These are phyloP conservation scores for Colletotrichum zoysiae DNA, from an alignment of 2,329 filamentous ascomycete species.

Conservation along the genomic window DNA sequence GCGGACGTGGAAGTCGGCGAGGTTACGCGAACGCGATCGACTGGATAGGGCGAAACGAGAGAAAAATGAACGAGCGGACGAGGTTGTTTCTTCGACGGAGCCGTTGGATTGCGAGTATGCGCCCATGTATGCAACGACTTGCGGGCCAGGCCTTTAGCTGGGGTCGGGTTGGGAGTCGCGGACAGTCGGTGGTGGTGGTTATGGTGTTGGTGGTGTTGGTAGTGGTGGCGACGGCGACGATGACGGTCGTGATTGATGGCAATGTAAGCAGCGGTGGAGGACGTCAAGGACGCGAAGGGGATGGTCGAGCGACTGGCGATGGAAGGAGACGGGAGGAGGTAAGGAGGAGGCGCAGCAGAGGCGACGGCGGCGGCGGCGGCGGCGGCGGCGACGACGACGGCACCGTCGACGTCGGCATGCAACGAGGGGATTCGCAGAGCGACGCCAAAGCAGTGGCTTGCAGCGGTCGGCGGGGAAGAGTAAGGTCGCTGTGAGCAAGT, in stretches of 20 bases:
- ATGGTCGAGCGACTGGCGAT: constrained; percentile 34
- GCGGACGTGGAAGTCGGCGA: constrained; percentile 83
- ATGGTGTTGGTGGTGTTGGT: constrained; percentile 46
- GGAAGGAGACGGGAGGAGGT: constrained; percentile 43
- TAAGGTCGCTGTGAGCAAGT: neutral
- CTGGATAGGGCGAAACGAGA: constrained; percentile 66
- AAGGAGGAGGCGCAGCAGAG: constrained; percentile 39
- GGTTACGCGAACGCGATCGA: constrained; percentile 69
- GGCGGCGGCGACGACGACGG: constrained; percentile 36
- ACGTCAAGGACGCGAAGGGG: constrained; percentile 44
- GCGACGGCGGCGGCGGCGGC: constrained; percentile 38
- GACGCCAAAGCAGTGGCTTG: constrained; percentile 32
- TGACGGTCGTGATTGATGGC: neutral
- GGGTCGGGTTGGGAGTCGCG: constrained; percentile 16
- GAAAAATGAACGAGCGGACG: constrained; percentile 60
- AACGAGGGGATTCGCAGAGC: constrained; percentile 39
- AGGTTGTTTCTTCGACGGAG: constrained; percentile 55
- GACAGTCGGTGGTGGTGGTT: constrained; percentile 45
- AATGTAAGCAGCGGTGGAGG: constrained; percentile 38
- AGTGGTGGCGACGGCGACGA: constrained; percentile 44
- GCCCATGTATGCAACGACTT: constrained; percentile 59
- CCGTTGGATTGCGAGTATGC: constrained; percentile 55
- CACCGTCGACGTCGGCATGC: constrained; percentile 37
- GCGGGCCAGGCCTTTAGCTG: constrained; percentile 39
- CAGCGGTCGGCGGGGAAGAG: constrained; percentile 22